Conservation (phyloP, 768 basidiomycete genomes). For the Leccinum rimulosum region DNA sequence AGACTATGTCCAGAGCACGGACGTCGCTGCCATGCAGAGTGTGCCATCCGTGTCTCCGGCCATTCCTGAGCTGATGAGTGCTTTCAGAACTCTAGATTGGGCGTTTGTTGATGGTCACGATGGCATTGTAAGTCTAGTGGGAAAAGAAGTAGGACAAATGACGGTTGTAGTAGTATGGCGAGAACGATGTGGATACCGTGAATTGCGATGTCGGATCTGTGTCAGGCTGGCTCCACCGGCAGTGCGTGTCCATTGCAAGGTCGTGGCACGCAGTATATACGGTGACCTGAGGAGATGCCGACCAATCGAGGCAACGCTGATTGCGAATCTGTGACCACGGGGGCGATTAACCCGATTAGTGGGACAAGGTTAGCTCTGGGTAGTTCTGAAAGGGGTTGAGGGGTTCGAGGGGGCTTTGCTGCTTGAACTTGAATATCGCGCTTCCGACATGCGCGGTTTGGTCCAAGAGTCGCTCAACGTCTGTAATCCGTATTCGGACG, state of each 20-base stretch:
- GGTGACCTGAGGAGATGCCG: constrained; percentile 18
- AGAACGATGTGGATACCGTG: constrained; percentile 7
- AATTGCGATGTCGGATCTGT: not conserved
- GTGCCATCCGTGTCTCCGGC: constrained; percentile 2
- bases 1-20: constrained; percentile 88
- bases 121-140: constrained; percentile 9
- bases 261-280: constrained; percentile 14
- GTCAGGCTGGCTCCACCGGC: not conserved
- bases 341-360: constrained; percentile 21
- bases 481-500: constrained; percentile 11
- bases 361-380: constrained; percentile 34
- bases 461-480: not conserved
- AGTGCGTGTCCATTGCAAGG: not conserved
- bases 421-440: constrained; percentile 3
- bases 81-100: constrained; percentile 23
- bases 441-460: constrained; percentile 19
- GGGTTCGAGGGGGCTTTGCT: constrained; percentile 1
- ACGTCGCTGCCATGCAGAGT: constrained; percentile 95
- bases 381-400: constrained; percentile 14
- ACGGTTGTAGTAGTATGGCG: constrained; percentile 9
- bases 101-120: not conserved
- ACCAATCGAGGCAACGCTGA: not conserved
- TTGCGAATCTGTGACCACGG: constrained; percentile 6
- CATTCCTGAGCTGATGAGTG: constrained; percentile 1
- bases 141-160: constrained; percentile 5